Percentiles rank a stretch among this genome's conserved stretches.
Evolutionary conservation across 345 rosid species (phyloP).

Genomic region (Cardamine resedifolia): DNA sequence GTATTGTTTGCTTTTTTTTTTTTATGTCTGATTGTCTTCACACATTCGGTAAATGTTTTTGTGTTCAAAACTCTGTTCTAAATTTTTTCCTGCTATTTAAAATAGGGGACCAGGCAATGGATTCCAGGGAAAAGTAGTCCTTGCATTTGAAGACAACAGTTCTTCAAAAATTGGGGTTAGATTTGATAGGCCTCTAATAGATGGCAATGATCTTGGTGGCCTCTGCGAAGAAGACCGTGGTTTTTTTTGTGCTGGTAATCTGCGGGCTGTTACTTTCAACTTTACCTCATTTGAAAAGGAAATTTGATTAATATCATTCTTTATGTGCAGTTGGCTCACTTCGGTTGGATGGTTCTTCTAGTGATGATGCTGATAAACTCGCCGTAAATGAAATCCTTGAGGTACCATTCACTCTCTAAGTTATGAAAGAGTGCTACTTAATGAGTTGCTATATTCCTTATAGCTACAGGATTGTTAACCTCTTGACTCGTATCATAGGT

Average conservation of each 20-base stretch:
- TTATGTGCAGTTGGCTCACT: constrained; percentile 69
- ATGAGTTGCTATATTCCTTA: too few relatives aligned
- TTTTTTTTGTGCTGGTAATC: constrained; percentile 84
- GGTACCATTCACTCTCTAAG: constrained; percentile 45
- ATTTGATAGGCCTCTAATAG: constrained; percentile 78
- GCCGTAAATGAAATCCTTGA: constrained; percentile 85
- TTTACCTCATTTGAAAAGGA: not conserved
- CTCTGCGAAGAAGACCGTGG: constrained; percentile 88
- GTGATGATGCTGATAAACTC: constrained; percentile 80
- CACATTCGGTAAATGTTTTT: not conserved
- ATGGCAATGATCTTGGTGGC: constrained; percentile 97
- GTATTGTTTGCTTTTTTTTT: constrained; percentile 32
- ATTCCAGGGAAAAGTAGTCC: constrained; percentile 85
- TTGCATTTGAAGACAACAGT: constrained; percentile 87
- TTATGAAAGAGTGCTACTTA: constrained; percentile 12
- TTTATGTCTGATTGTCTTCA: constrained; percentile 20
- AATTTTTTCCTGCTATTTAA: not conserved
- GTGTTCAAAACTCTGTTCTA: not conserved
- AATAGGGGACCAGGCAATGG: constrained; percentile 80
- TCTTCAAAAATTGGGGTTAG: constrained; percentile 91
- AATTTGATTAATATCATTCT: constrained; percentile 3
- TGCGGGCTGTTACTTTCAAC: not conserved
- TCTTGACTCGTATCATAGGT: constrained; percentile 50
- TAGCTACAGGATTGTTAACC: constrained; percentile 21
- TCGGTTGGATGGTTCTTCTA: constrained; percentile 69